A percentile compares a stretch with the other conserved stretches of the same genome.
Conservation (phyloP, 2,329 filamentous ascomycete genomes). For the Erysiphe pulchra region DNA sequence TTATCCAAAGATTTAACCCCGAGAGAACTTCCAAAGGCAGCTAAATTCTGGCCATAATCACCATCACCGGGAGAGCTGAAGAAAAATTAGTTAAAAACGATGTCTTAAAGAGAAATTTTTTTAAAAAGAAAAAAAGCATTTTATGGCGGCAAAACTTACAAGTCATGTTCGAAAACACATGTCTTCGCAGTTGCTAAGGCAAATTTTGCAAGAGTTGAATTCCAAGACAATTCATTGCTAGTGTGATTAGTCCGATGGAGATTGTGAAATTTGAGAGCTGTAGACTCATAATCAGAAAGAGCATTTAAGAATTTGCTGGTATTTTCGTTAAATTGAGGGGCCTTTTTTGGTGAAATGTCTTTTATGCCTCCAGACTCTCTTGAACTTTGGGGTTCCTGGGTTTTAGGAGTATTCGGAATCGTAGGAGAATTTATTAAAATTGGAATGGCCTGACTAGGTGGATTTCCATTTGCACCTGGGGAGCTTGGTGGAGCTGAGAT, state of each 20-base stretch:
- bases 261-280: slow-evolving; percentile 38
- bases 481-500: slow-evolving; percentile 1
- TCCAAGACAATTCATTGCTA: slow-evolving; percentile 23
- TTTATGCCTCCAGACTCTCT: not conserved
- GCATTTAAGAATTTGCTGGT: slow-evolving; percentile 1
- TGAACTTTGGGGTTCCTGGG: not conserved
- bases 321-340: too few species aligned
- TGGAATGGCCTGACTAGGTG: slow-evolving; percentile 1
- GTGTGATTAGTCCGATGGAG: slow-evolving; percentile 65
- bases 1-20: slow-evolving; percentile 22
- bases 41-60: slow-evolving; percentile 81
- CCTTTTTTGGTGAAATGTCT: too few species aligned
- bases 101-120: slow-evolving; percentile 13
- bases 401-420: too few species aligned
- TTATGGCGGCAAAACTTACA: too few species aligned
- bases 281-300: slow-evolving; percentile 5
- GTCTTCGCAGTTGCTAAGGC: too few species aligned
- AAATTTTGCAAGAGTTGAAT: too few species aligned
- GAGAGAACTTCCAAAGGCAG: slow-evolving; percentile 25
- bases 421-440: not conserved
- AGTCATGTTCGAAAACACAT: too few species aligned
- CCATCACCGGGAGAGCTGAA: slow-evolving; percentile 27
- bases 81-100: not conserved
- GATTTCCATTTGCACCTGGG: not conserved
- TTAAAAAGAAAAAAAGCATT: slow-evolving; percentile 15